These are phyloP conservation scores for Arctostaphylos glauca DNA, from an alignment of 148 eudicot species.

Conservation along the genomic window DNA sequence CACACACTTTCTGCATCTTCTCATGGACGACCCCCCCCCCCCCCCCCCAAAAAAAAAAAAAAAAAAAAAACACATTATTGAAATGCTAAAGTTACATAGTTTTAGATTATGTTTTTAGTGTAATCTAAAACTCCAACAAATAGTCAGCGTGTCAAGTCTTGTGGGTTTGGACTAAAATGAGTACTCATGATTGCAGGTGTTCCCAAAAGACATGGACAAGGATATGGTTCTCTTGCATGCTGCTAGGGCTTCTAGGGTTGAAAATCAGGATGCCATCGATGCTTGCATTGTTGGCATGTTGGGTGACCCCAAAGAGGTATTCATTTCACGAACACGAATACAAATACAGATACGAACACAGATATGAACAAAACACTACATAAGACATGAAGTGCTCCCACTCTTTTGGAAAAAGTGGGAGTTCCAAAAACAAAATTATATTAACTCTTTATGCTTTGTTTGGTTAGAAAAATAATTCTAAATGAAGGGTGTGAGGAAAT, in stretches of 20 bases:
- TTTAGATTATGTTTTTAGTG: neutral
- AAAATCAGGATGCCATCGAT: constrained; percentile 85
- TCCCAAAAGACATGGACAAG: constrained; percentile 39
- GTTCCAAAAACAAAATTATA: neutral
- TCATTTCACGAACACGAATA: no score
- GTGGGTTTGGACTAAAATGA: neutral
- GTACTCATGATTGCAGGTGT: constrained; percentile 25
- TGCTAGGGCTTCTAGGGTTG: constrained; percentile 76
- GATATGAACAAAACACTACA: no score
- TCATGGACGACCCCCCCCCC: no score
- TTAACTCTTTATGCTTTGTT: neutral
- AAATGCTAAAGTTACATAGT: neutral
- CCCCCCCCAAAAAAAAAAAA: no score
- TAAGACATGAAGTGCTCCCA: no score
- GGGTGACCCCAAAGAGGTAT: constrained; percentile 71
- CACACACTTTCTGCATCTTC: neutral
- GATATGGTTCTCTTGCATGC: constrained; percentile 50
- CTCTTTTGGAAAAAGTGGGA: neutral
- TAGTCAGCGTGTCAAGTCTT: neutral
- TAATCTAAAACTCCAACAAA: neutral
- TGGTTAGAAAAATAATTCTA: no score
- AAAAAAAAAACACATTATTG: neutral
- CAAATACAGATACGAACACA: no score
- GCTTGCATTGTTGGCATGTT: constrained; percentile 69
- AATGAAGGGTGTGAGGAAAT: no score